Conservation (phyloP, 2,329 filamentous ascomycete genomes). For the Hymenotorrendiella dingleyae region DNA sequence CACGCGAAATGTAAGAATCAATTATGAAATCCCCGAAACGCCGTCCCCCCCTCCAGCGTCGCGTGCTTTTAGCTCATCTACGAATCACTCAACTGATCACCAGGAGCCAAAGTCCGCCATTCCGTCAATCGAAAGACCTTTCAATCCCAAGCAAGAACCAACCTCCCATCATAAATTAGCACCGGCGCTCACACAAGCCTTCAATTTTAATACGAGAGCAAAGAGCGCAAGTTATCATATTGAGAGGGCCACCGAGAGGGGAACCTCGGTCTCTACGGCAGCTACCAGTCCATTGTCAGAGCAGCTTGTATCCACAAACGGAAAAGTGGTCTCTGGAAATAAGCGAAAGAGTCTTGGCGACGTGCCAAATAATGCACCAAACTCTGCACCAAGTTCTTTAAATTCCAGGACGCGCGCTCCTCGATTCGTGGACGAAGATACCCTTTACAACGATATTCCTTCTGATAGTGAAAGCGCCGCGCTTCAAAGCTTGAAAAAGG, state of each 20-base stretch:
- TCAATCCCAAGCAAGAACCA: background rate
- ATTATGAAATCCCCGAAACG: conserved; percentile 18
- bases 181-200: conserved; percentile 12
- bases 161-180: conserved; percentile 1
- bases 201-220: conserved; percentile 9
- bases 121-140: conserved; percentile 1
- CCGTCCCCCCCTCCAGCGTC: conserved; percentile 12
- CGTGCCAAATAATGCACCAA: background rate
- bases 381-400: background rate
- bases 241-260: conserved; percentile 20
- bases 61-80: no score
- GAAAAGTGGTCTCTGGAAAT: background rate
- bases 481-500: conserved; percentile 13
- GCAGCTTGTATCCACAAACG: background rate
- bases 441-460: conserved; percentile 24
- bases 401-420: no score
- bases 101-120: conserved; percentile 13
- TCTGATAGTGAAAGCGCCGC: conserved; percentile 16
- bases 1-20: conserved; percentile 20
- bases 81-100: conserved; percentile 17
- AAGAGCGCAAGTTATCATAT: conserved; percentile 25
- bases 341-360: background rate
- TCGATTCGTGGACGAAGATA: conserved; percentile 14
- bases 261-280: conserved; percentile 23
- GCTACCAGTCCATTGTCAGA: conserved; percentile 23